These are phyloP conservation scores for Candida andamanensis DNA, from an alignment of 805 yeast species.

Conservation along the genomic window DNA sequence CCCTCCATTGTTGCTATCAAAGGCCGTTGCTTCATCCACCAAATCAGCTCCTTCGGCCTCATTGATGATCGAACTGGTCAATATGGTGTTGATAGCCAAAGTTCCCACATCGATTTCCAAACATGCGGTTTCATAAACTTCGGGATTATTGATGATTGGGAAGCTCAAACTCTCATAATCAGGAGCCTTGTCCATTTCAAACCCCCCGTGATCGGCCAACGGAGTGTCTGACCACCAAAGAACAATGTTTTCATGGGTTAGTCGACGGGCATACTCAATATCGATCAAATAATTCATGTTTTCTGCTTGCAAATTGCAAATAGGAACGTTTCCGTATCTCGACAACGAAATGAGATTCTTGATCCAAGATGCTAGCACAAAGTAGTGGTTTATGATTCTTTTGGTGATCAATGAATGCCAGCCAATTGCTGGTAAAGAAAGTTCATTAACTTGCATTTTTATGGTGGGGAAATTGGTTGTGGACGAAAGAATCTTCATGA, in stretches of 20 bases:
- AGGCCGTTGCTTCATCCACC: conserved; percentile 42
- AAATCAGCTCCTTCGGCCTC: conserved; percentile 85
- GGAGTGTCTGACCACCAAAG: conserved; percentile 92
- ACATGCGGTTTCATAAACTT: conserved; percentile 70
- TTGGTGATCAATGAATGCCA: conserved; percentile 73
- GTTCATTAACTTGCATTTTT: conserved; percentile 52
- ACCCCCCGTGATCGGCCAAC: conserved; percentile 80
- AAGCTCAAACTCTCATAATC: conserved; percentile 60
- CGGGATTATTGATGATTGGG: conserved; percentile 72
- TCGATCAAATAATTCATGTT: conserved; percentile 78
- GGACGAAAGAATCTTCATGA: conserved; percentile 43
- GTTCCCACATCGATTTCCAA: conserved; percentile 77
- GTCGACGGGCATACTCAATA: conserved; percentile 75
- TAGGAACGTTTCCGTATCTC: conserved; percentile 72
- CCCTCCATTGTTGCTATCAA: conserved; percentile 36
- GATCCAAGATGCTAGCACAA: conserved; percentile 72
- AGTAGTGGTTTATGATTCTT: conserved; percentile 62
- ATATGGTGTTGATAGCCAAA: conserved; percentile 76
- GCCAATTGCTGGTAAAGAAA: conserved; percentile 65
- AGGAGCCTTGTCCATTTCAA: conserved; percentile 54
- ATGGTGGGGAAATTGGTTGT: conserved; percentile 58
- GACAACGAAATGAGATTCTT: conserved; percentile 61
- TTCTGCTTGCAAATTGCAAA: conserved; percentile 79
- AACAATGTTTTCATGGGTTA: conserved; percentile 60
- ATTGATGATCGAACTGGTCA: conserved; percentile 77